Evolutionary conservation across 2,329 filamentous ascomycete species (phyloP).

Genomic region (Sporothrix protearum): DNA sequence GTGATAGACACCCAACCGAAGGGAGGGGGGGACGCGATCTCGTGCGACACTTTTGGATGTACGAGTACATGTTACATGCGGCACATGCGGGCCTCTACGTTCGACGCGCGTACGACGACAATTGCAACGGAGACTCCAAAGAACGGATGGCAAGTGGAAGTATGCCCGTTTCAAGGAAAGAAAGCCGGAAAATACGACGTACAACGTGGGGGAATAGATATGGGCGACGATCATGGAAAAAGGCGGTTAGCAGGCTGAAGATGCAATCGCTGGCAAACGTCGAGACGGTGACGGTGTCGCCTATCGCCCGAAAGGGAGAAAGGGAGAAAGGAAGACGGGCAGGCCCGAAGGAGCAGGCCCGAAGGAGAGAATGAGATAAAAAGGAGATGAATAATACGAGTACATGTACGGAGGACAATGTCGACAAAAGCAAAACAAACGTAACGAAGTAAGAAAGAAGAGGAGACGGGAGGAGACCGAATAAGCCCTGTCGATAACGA

Average conservation of each 20-base stretch:
- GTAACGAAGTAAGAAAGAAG: not conserved
- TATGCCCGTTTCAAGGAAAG: not conserved
- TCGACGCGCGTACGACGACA: not conserved
- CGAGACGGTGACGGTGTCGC: not conserved
- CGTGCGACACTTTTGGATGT: not conserved
- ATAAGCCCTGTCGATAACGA: slow-evolving; percentile 6
- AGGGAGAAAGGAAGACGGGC: not conserved
- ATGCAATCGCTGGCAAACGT: not conserved
- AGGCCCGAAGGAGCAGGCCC: not conserved
- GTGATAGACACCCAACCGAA: not conserved
- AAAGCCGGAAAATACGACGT: no score
- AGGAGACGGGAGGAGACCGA: not conserved
- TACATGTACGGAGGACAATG: no score
- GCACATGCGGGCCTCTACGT: not conserved
- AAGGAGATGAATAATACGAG: no score
- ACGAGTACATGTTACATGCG: not conserved
- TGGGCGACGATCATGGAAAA: slow-evolving; percentile 10
- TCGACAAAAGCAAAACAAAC: not conserved
- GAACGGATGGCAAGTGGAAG: not conserved
- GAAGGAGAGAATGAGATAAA: no score
- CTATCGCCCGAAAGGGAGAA: not conserved
- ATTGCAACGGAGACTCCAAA: not conserved
- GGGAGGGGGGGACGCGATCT: not conserved
- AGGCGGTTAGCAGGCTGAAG: slow-evolving; percentile 2
- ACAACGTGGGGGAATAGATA: not conserved